Conservation (phyloP, 2,329 filamentous ascomycete genomes). For the Trichoderma afroharzianum region DNA sequence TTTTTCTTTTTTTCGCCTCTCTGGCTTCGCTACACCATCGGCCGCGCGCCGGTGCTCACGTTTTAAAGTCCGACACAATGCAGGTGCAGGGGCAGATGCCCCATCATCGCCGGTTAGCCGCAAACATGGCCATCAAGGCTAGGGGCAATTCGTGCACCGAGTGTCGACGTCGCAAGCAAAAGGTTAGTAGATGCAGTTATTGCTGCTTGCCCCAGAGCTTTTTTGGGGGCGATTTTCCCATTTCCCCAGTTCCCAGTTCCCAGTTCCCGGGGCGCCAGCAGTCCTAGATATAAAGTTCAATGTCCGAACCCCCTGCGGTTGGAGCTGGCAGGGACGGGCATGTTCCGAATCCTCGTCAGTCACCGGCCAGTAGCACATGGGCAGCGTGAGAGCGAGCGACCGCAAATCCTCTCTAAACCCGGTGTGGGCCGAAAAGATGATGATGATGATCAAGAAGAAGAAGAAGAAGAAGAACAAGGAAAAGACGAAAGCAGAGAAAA, state of each 20-base stretch:
- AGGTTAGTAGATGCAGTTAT: constrained; percentile 33
- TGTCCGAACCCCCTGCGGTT: constrained; percentile 16
- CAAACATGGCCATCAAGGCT: constrained; percentile 19
- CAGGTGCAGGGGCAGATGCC: constrained; percentile 23
- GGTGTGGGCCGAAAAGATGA: background rate
- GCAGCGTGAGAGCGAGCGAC: background rate
- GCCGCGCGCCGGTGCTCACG: constrained; percentile 13
- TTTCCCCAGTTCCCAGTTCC: background rate
- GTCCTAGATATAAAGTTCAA: constrained; percentile 12
- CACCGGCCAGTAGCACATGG: background rate
- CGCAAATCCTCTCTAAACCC: background rate
- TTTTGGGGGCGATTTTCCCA: background rate
- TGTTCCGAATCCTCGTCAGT: background rate
- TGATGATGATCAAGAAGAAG: background rate
- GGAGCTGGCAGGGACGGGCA: constrained; percentile 3
- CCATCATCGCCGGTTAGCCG: constrained; percentile 18
- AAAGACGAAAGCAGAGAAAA: background rate
- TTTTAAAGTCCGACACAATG: constrained; percentile 34
- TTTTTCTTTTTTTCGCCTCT: background rate
- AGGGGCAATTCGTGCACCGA: constrained; percentile 46
- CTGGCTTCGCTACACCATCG: background rate
- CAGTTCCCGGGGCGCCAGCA: background rate
- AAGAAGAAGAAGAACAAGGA: background rate
- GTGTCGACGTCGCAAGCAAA: constrained; percentile 51
- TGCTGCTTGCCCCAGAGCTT: background rate